A percentile compares a stretch with the other conserved stretches of the same genome.
Evolutionary conservation across 257 asterid species (phyloP).

Genomic region (Fraxinus excelsior): DNA sequence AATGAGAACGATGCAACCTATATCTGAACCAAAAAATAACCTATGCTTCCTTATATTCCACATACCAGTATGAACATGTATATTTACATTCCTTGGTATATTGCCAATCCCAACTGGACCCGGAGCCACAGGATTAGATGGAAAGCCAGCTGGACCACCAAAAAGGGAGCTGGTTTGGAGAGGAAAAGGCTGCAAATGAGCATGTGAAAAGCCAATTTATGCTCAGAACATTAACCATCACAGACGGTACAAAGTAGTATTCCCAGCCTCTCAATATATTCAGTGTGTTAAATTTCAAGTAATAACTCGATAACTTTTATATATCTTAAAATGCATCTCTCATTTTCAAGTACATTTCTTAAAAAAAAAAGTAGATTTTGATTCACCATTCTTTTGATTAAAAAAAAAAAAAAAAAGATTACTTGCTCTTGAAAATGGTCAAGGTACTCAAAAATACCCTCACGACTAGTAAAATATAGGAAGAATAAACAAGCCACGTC

Average conservation of each 20-base stretch:
- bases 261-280: neutral
- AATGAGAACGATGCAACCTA: constrained; percentile 2
- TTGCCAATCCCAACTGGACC: constrained; percentile 61
- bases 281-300: neutral
- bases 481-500: neutral
- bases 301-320: neutral
- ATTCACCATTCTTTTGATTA: too few species aligned
- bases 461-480: neutral
- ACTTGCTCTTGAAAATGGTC: neutral
- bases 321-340: neutral
- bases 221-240: neutral
- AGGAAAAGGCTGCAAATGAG: constrained; percentile 81
- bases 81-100: constrained; percentile 71
- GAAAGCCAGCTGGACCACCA: constrained; percentile 46
- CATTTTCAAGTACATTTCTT: neutral
- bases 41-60: constrained; percentile 1
- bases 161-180: constrained; percentile 79
- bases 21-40: constrained; percentile 8
- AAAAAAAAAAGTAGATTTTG: neutral
- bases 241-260: neutral
- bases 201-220: neutral
- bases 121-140: constrained; percentile 47
- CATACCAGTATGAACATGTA: constrained; percentile 85
- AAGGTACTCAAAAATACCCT: neutral
- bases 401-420: too few species aligned